These are phyloP conservation scores for Cercospora sp. DNA, from an alignment of 2,329 filamentous ascomycete genomes.

Conservation along the genomic window DNA sequence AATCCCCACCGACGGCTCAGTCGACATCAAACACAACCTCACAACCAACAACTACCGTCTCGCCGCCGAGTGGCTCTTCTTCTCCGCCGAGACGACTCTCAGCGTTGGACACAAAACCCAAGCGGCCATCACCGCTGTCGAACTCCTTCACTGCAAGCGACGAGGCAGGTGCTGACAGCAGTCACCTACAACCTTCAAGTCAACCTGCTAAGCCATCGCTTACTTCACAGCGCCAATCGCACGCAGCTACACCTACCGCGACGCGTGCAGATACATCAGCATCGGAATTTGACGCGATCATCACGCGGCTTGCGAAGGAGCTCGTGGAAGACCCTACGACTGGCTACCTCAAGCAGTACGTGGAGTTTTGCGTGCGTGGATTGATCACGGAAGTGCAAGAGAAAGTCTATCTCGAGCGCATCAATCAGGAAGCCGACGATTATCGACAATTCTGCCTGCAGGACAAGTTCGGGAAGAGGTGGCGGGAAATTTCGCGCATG, in stretches of 20 bases:
- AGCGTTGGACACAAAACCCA: slow-evolving; percentile 31
- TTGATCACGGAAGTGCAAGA: slow-evolving; percentile 39
- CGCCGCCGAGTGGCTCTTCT: slow-evolving; percentile 20
- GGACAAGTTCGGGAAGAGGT: slow-evolving; percentile 42
- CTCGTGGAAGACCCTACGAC: slow-evolving; percentile 42
- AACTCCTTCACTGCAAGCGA: slow-evolving; percentile 34
- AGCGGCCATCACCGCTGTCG: slow-evolving; percentile 39
- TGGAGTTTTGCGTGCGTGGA: slow-evolving; percentile 43
- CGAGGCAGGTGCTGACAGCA: slow-evolving; percentile 2
- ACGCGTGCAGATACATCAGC: slow-evolving; percentile 18
- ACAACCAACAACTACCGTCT: slow-evolving; percentile 13
- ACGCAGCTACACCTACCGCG: slow-evolving; percentile 16
- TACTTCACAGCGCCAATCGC: slow-evolving; percentile 10
- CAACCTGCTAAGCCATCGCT: slow-evolving; percentile 15
- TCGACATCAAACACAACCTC: slow-evolving; percentile 7
- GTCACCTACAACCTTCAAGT: background rate
- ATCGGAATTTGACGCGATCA: slow-evolving; percentile 34
- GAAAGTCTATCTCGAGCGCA: slow-evolving; percentile 37
- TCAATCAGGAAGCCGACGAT: slow-evolving; percentile 35
- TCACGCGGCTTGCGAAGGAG: slow-evolving; percentile 40
- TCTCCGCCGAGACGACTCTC: slow-evolving; percentile 25
- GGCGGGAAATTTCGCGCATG: slow-evolving; percentile 36
- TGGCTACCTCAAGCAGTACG: slow-evolving; percentile 49
- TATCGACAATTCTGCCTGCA: slow-evolving; percentile 38
- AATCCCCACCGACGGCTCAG: slow-evolving; percentile 20